Evolutionary conservation across 1,284 basidiomycete genomes (phyloP), one percentile per base, ranked within the genome.

Genomic region (Bjerkandera adusta): DNA sequence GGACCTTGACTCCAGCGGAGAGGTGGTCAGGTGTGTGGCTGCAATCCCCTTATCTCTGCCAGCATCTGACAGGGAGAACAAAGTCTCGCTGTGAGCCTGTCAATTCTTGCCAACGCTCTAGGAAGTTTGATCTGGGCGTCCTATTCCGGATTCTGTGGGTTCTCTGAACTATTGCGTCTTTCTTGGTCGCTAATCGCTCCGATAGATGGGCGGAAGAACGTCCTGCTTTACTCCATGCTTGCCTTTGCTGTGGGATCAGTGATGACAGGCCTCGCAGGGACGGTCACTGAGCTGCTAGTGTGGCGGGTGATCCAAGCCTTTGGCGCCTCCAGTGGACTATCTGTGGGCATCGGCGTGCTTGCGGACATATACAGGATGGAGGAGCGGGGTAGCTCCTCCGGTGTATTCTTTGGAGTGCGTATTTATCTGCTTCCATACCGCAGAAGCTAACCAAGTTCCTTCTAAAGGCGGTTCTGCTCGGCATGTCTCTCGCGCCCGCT

Each of bases 251-350:
- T 77, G 2, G 83, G 78, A 1, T 83, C 76, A 3, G 53, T 86
- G 2, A 83, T 83, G 0, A 81, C 84, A 0, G 76, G 77, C 0
- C 36, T 63, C 2, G 71, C 78, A 1, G 61, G 56, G 2, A 71
- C 58, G 3, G 64, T 87, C 0, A 65, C 67, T 0, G 57, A 72
- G 12, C 65, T 88, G 4, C 73, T 88, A 59, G 60, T 71, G 1
- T 84, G 79, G 58, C 72, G 85, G 3, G 71, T 83, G 34, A 47
- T 87, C 0, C 85, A 88, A 57, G 77, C 78, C 0, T 71, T 82
- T 35, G 83, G 83, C 25, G 66, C 72, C 13, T 52, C 52, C 4
- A 48, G 47, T 22, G 68, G 70, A 5, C 54, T 75, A 13, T 57
- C 63, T 4, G 69, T 74, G 5, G 73, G 73, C 0, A 69, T 71